Base-by-base conservation (phyloP, 169 alveolate species). In the Haemoproteus tartakovskyi region DNA sequence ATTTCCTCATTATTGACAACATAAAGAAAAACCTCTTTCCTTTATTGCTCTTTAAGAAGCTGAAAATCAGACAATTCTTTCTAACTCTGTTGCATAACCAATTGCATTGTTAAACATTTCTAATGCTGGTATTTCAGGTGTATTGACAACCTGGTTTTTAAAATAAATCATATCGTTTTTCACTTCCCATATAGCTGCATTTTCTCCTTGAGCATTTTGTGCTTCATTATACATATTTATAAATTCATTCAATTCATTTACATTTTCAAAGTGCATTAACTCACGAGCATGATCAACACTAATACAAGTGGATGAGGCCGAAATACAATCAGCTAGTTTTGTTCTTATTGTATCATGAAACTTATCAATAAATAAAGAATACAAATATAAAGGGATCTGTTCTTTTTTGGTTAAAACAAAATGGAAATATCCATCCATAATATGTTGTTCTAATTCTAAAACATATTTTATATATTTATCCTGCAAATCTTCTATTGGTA, bases 401-500 rank as follows among this genome's bases (percentile, higher is more conserved):
- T 60, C 79, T 48, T 59, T 74, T 27, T 18, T 60, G 3, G 78
- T 60, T 12, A 59, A 29, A 0, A 74, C 78, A 40, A 56, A 52
- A 21, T 78, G 51, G 40, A 87, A 59, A 43, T 83, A 79, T 8
- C 92, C 92, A 64, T 87, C 92, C 92, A 87, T 87, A 79, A 87
- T 87, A 54, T 60, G 78, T 40, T 79, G 87, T 45, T 88, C 92
- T 48, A 88, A 52, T 9, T 85, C 86, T 4, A 88, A 62, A 2
- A 85, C 92, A 41, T 82, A 85, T 14, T 33, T 37, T 48, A 88
- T 81, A 52, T 80, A 30, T 0, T 41, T 22, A 24, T 78, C 62
- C 36, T 27, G 48, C 1, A 56, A 62, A 36, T 78, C 85, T n/a
- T 78, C 63, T 36, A 56, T 56, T 0, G 79, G 33, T 62, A 79